Conservation (phyloP, 1,139 yeast species). For the Waltiozyma sp. region DNA sequence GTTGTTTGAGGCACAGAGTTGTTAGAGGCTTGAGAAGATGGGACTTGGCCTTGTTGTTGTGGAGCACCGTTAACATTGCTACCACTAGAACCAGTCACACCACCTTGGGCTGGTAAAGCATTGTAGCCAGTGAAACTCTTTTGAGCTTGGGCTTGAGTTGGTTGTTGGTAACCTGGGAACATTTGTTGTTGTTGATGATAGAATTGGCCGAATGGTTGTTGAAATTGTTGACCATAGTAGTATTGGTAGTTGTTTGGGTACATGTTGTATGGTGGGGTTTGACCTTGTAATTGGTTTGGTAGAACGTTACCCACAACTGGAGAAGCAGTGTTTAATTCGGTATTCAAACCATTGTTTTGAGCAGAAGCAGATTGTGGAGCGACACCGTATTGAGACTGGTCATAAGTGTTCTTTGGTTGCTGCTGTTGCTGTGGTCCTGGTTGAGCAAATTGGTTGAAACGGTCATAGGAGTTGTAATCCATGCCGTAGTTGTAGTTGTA, state of each 20-base stretch:
- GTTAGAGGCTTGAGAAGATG: conserved; percentile 7
- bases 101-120: conserved; percentile 8
- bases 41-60: conserved; percentile 6
- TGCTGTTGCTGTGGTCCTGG: conserved; percentile 13
- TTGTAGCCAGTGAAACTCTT: conserved; percentile 7
- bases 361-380: conserved; percentile 16
- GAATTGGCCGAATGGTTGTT: not conserved
- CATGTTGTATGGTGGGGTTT: conserved; percentile 1
- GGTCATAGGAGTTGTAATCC: conserved; percentile 10
- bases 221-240: not conserved
- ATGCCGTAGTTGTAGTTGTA: conserved; percentile 22
- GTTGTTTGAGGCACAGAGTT: conserved; percentile 8
- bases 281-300: conserved; percentile 10
- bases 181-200: conserved; percentile 12
- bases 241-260: not conserved
- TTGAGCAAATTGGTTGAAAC: conserved; percentile 6
- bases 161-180: conserved; percentile 11
- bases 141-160: conserved; percentile 14
- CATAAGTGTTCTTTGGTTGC: conserved; percentile 1
- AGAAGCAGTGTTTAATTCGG: conserved; percentile 14
- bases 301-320: conserved; percentile 17
- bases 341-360: conserved; percentile 5
- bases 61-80: conserved; percentile 3
- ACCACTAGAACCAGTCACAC: too few species aligned
- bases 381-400: conserved; percentile 16